Evolutionary conservation across 2,329 filamentous ascomycete genomes (phyloP).

Genomic region (Thielaviopsis punctulata): DNA sequence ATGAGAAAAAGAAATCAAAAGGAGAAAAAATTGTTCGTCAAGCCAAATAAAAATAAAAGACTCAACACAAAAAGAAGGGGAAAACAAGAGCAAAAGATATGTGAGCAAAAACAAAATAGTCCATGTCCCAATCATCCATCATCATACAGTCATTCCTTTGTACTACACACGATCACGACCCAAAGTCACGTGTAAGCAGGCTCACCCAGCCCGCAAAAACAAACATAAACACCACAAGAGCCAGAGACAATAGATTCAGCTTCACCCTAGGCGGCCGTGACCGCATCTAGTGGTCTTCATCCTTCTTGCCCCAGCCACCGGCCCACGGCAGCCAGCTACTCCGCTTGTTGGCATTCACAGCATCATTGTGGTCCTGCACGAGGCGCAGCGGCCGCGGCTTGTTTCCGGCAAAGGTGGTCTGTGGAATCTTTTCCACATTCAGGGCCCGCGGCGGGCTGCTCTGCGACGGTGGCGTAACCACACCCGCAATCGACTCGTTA

Average conservation of each 20-base stretch:
- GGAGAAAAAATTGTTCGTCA: no score
- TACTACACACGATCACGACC: background rate
- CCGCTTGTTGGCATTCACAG: conserved; percentile 35
- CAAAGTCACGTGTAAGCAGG: background rate
- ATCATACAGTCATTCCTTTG: conserved; percentile 3
- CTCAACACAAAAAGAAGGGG: background rate
- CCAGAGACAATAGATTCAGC: background rate
- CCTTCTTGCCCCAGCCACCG: conserved; percentile 31
- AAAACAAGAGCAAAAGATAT: conserved; percentile 2
- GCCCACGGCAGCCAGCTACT: conserved; percentile 50
- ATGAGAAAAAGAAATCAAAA: background rate
- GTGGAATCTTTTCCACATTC: conserved; percentile 27
- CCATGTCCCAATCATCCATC: conserved; percentile 3
- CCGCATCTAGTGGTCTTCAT: conserved; percentile 15
- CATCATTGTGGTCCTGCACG: conserved; percentile 57
- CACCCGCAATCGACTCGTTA: conserved; percentile 40
- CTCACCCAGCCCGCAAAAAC: background rate
- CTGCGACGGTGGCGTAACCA: conserved; percentile 29
- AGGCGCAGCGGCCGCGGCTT: conserved; percentile 75
- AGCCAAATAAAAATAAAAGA: conserved; percentile 2
- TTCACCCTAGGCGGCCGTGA: no score
- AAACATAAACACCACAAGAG: background rate
- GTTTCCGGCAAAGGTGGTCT: conserved; percentile 42
- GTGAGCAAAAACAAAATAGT: conserved; percentile 3
- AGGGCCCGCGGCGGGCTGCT: conserved; percentile 29